Conservation (phyloP, 192 early-diverging fungal genomes). For the Gaertneriomyces semiglobifer region DNA sequence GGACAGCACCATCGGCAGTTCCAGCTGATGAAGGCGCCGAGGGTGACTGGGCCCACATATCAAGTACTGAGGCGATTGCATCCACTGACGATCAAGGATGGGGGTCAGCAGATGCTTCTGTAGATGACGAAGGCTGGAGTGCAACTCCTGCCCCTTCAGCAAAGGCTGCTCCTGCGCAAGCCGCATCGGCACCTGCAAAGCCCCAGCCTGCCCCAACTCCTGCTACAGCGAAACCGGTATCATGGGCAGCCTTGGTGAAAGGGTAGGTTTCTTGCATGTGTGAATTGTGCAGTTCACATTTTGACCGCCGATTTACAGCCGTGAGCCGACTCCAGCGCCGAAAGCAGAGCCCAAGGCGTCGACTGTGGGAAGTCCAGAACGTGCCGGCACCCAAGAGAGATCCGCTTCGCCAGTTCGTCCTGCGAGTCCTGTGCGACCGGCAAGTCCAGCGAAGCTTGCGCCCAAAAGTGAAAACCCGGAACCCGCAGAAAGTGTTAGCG, state of each 20-base stretch:
- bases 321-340: conserved; percentile 4
- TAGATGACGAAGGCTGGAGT: too few relatives aligned
- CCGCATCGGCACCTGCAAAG: neutral
- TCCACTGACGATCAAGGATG: too few relatives aligned
- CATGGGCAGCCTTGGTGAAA: conserved; percentile 66
- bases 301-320: neutral
- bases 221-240: conserved; percentile 26
- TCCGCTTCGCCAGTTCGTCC: conserved; percentile 14
- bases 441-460: conserved; percentile 7
- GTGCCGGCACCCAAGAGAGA: neutral
- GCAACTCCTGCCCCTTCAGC: too few relatives aligned
- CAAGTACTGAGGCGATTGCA: too few relatives aligned
- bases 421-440: conserved; percentile 23
- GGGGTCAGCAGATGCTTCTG: too few relatives aligned
- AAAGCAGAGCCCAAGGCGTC: neutral
- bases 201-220: conserved; percentile 23
- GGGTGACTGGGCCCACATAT: too few relatives aligned
- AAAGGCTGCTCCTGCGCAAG: too few relatives aligned
- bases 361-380: neutral
- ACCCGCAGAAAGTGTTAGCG: neutral
- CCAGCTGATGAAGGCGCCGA: too few relatives aligned
- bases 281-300: neutral
- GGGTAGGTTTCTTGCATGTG: conserved; percentile 39
- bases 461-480: neutral
- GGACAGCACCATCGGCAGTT: too few relatives aligned